These are phyloP conservation scores for Penicillium argentinense DNA, from an alignment of 495 filamentous ascomycete genomes.

Conservation along the genomic window DNA sequence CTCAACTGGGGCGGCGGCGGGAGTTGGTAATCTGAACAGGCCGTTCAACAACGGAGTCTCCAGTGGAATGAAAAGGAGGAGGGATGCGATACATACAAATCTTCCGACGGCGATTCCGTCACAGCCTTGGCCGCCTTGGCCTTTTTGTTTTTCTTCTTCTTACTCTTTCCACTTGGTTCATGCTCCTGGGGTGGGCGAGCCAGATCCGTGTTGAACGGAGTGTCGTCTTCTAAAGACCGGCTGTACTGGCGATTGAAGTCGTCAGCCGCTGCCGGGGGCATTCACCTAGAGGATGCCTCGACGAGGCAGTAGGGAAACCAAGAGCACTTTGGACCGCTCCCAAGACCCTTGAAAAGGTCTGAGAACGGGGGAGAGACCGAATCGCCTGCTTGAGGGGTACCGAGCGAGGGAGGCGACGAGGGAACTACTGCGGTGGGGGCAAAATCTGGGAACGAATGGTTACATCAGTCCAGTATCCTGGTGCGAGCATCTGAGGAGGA, in stretches of 20 bases:
- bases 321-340: slow-evolving; percentile 28
- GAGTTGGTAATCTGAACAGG: slow-evolving; percentile 27
- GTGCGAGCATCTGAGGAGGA: not conserved
- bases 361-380: slow-evolving; percentile 34
- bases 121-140: slow-evolving; percentile 38
- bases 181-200: slow-evolving; percentile 32
- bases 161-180: slow-evolving; percentile 43
- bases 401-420: slow-evolving; percentile 8
- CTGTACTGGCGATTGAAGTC: slow-evolving; percentile 45
- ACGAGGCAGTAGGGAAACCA: slow-evolving; percentile 20
- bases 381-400: not conserved
- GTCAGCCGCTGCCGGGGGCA: slow-evolving; percentile 50
- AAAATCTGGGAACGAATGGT: not conserved
- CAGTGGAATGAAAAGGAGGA: not conserved
- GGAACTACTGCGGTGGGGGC: slow-evolving; percentile 8
- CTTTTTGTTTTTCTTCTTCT: slow-evolving; percentile 50
- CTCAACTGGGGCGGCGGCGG: slow-evolving; percentile 28
- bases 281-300: slow-evolving; percentile 42
- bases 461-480: slow-evolving; percentile 1
- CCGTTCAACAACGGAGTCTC: no score
- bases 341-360: slow-evolving; percentile 35
- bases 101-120: slow-evolving; percentile 36
- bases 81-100: slow-evolving; percentile 37
- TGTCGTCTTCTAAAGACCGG: slow-evolving; percentile 41
- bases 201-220: slow-evolving; percentile 27